Percentiles rank a stretch among this genome's conserved stretches.
phyloP scores from a whole-genome alignment of 768 basidiomycete genomes.

The Boletus coccyginus region DNA sequence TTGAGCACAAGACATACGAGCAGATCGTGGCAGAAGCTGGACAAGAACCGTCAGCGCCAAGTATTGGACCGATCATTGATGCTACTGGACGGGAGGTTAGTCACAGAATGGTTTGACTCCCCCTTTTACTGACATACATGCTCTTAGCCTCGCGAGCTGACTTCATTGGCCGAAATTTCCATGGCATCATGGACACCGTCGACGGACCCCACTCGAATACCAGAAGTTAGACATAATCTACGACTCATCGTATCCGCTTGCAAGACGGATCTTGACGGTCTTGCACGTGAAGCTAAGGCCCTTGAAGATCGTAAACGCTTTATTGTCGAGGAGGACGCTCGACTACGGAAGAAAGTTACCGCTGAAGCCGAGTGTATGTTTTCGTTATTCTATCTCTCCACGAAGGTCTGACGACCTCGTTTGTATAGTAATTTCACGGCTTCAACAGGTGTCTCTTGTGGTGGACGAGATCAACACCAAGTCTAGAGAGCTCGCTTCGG shows the following conservation, averaged over 20 bases:
- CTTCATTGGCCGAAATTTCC: slow-evolving; percentile 77
- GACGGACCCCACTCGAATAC: slow-evolving; percentile 82
- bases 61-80: slow-evolving; percentile 89
- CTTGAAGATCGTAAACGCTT: slow-evolving; percentile 78
- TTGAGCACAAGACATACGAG: slow-evolving; percentile 97
- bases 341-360: slow-evolving; percentile 64
- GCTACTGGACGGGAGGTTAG: slow-evolving; percentile 89
- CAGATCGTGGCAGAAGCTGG: slow-evolving; percentile 90
- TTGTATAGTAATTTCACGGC: slow-evolving; percentile 64
- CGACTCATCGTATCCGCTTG: slow-evolving; percentile 81
- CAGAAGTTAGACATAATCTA: slow-evolving; percentile 96
- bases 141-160: slow-evolving; percentile 76
- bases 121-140: slow-evolving; percentile 6
- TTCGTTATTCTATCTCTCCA: not conserved
- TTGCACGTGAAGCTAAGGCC: slow-evolving; percentile 86
- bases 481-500: slow-evolving; percentile 59
- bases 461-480: slow-evolving; percentile 67
- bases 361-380: slow-evolving; percentile 71
- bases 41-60: slow-evolving; percentile 47
- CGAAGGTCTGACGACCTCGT: slow-evolving; percentile 2
- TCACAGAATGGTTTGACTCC: slow-evolving; percentile 11
- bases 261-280: slow-evolving; percentile 80
- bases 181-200: slow-evolving; percentile 83
- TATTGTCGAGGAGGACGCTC: slow-evolving; percentile 64
- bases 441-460: slow-evolving; percentile 75